Evolutionary conservation across 345 rosid species (phyloP).

Genomic region (Citrus inodora): DNA sequence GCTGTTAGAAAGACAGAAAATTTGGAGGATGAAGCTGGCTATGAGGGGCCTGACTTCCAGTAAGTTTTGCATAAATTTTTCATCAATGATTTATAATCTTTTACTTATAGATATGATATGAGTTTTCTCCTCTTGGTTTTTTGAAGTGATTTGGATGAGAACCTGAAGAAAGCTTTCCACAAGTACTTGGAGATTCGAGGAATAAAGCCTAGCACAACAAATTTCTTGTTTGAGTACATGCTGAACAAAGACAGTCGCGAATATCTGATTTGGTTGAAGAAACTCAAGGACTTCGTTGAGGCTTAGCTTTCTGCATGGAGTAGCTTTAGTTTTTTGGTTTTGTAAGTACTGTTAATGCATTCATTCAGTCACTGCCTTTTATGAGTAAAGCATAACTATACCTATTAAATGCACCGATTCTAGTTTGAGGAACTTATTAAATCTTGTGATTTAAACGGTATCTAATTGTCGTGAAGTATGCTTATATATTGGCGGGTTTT

Average conservation of each 20-base stretch:
- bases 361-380: not conserved
- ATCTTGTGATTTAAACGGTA: not conserved
- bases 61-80: slow-evolving; percentile 32
- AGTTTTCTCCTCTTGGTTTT: not conserved
- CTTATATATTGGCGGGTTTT: not conserved
- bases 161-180: slow-evolving; percentile 70
- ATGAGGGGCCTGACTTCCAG: slow-evolving; percentile 85
- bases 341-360: not conserved
- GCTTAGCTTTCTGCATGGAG: slow-evolving; percentile 21
- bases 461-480: not conserved
- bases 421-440: too few species aligned
- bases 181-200: slow-evolving; percentile 79
- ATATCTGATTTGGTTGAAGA: slow-evolving; percentile 64
- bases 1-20: slow-evolving; percentile 47
- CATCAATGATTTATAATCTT: not conserved
- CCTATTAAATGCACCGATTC: not conserved
- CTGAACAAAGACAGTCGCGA: slow-evolving; percentile 78
- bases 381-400: not conserved
- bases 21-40: slow-evolving; percentile 54
- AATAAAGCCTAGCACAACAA: slow-evolving; percentile 63
- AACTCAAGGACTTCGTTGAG: slow-evolving; percentile 62
- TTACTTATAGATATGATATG: not conserved
- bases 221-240: slow-evolving; percentile 92
- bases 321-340: not conserved
- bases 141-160: slow-evolving; percentile 83